Base-by-base conservation (phyloP, 129 eudicot species). In the Dittrichia graveolens region DNA sequence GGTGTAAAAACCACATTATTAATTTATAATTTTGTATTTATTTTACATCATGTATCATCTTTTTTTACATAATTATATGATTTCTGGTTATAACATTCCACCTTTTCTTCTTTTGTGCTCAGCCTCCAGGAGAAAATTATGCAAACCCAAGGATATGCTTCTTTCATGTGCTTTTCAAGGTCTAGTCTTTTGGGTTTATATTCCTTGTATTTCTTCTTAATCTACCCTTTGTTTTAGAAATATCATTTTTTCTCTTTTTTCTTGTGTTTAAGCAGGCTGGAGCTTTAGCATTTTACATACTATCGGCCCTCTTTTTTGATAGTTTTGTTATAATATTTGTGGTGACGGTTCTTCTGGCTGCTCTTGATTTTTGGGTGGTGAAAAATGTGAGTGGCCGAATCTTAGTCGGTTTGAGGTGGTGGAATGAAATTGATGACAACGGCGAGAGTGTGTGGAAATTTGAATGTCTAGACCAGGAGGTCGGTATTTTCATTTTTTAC, bases 361-460 rank as follows among this genome's bases (percentile, higher is more conserved):
- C 99, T 64, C 97, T 94, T 71, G 99, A 94, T 77, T 94, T 94
- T 83, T 94, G 99, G 99, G 99, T 94, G 18, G 97, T 94, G 81
- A 94, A 94, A 87, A 94, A 94, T 84, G 99, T 94, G 37, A 94
- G 99, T 83, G 99, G 99, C 37, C 87, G 99, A 40, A 94, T 94
- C 72, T 80, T 94, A 74, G 99, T 94, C 44, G 99, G 97, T 82
- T 89, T 94, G 49, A 88, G 97, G 86, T 90, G 99, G 99, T 94
- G 99, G 99, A 94, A 94, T 88, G 99, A 94, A 85, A 94, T 94
- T 37, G 78, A 94, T 86, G 99, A 94, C 46, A 67, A 85, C 59
- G 99, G 97, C 56, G 97, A 94, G 78, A 94, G 99, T 58, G 85
- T 94, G 64, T 94, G 99, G 99, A 90, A 79, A 74, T 94, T 87